Conservation (phyloP, 345 rosid genomes). For the Hibiscus tridactylites region DNA sequence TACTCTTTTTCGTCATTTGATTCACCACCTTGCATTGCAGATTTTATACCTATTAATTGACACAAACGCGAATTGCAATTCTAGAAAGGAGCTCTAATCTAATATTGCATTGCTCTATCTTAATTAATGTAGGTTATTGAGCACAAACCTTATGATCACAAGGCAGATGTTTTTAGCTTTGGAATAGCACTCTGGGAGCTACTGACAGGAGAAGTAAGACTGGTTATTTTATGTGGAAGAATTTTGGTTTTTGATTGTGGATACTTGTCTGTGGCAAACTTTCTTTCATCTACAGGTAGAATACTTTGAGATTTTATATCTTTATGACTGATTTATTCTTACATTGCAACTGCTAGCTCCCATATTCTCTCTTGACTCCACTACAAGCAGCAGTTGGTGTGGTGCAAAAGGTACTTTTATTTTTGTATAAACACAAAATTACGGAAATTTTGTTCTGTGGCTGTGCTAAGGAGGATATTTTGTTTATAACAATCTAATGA, state of each 20-base stretch:
- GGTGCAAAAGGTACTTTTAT: conserved; percentile 65
- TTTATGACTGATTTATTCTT: not conserved
- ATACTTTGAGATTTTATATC: not conserved
- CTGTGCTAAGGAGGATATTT: not conserved
- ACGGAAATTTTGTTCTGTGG: not conserved
- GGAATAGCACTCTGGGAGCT: conserved; percentile 92
- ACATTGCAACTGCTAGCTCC: conserved; percentile 44
- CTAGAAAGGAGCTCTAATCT: not conserved
- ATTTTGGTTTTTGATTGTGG: not conserved
- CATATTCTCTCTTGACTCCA: conserved; percentile 68
- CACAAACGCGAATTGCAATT: not conserved
- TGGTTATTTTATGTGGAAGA: not conserved
- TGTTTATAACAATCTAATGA: not conserved
- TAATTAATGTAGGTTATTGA: conserved; percentile 71
- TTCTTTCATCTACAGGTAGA: not conserved
- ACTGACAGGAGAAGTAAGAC: conserved; percentile 78
- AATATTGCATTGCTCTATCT: not conserved
- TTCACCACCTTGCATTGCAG: not conserved
- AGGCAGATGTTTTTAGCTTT: conserved; percentile 88
- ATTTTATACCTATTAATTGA: not conserved
- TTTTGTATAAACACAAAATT: not conserved
- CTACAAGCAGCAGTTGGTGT: conserved; percentile 94
- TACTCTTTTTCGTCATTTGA: not conserved
- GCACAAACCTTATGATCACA: conserved; percentile 85
- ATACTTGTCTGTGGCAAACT: conserved; percentile 5